Conservation (phyloP, 2,329 filamentous ascomycete species). For the Zasmidium angulare region DNA sequence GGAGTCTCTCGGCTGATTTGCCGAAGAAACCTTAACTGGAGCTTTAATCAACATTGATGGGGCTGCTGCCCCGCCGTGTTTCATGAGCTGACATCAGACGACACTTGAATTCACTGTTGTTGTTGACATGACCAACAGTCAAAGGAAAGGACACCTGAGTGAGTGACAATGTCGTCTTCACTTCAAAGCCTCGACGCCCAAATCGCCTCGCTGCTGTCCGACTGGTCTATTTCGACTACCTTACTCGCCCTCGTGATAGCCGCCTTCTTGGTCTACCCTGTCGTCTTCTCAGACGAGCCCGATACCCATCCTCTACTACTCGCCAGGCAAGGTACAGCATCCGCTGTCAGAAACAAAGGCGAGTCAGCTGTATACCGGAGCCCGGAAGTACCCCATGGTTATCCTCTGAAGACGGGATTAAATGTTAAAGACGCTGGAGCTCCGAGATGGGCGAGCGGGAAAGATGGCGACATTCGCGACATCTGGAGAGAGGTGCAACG, state of each 20-base stretch:
- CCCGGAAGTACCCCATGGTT: conserved; percentile 81
- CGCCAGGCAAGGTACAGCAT: conserved; percentile 75
- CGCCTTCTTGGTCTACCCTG: conserved; percentile 66
- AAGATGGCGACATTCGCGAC: conserved; percentile 86
- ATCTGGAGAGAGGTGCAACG: conserved; percentile 71
- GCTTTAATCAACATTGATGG: background rate
- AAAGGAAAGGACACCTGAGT: background rate
- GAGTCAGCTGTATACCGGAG: conserved; percentile 85
- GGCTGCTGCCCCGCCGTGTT: background rate
- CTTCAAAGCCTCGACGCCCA: conserved; percentile 61
- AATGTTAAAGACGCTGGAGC: conserved; percentile 79
- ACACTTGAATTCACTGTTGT: background rate
- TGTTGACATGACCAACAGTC: background rate
- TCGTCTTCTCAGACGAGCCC: conserved; percentile 72
- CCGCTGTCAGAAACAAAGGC: conserved; percentile 75
- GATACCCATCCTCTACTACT: conserved; percentile 92
- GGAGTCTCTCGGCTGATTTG: background rate
- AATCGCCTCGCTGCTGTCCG: conserved; percentile 67
- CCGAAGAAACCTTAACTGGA: background rate
- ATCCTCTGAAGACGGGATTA: conserved; percentile 72
- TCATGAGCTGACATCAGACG: background rate
- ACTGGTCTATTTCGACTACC: conserved; percentile 83
- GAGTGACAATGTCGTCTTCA: conserved; percentile 16
- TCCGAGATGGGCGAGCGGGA: conserved; percentile 78
- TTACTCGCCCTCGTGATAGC: conserved; percentile 66